These are phyloP conservation scores for Lindgomyces ingoldianus DNA, from an alignment of 495 filamentous ascomycete species.

Conservation along the genomic window DNA sequence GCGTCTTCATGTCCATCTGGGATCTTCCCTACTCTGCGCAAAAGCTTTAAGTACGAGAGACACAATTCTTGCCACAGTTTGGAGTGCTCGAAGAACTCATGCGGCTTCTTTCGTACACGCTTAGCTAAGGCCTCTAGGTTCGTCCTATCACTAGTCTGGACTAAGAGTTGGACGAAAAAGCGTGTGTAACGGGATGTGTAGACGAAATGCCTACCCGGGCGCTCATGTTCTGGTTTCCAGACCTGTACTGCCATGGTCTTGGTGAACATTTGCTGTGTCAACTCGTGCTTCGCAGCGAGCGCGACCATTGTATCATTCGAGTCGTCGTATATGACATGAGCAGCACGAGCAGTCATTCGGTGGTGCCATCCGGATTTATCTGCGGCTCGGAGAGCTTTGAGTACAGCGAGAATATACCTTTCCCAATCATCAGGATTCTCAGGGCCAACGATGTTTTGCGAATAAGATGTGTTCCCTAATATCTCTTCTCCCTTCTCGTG, in stretches of 20 bases:
- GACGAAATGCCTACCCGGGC: constrained; percentile 88
- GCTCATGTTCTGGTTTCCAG: constrained; percentile 92
- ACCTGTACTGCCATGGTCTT: constrained; percentile 94
- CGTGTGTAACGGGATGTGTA: constrained; percentile 88
- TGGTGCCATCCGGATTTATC: constrained; percentile 99
- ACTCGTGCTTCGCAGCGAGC: constrained; percentile 67
- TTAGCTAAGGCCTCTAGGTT: constrained; percentile 81
- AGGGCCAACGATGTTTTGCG: constrained; percentile 51
- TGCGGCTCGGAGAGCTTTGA: constrained; percentile 74
- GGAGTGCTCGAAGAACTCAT: constrained; percentile 81
- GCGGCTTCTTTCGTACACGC: constrained; percentile 75
- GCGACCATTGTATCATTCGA: constrained; percentile 52
- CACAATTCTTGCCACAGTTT: constrained; percentile 85
- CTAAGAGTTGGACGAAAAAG: constrained; percentile 74
- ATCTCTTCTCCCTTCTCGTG: constrained; percentile 55
- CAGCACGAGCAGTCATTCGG: constrained; percentile 77
- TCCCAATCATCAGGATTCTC: constrained; percentile 69
- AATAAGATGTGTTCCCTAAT: constrained; percentile 59
- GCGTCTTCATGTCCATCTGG: constrained; percentile 69
- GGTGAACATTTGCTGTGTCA: constrained; percentile 86
- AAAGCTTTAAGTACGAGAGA: constrained; percentile 68
- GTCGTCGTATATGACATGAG: constrained; percentile 71
- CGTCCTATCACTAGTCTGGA: constrained; percentile 70
- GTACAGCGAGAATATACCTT: constrained; percentile 67
- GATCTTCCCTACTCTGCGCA: constrained; percentile 69